A percentile compares a stretch with the other conserved stretches of the same genome.
phyloP scores from a whole-genome alignment of 306 rosid species.

The Cyamopsis tetragonoloba region DNA sequence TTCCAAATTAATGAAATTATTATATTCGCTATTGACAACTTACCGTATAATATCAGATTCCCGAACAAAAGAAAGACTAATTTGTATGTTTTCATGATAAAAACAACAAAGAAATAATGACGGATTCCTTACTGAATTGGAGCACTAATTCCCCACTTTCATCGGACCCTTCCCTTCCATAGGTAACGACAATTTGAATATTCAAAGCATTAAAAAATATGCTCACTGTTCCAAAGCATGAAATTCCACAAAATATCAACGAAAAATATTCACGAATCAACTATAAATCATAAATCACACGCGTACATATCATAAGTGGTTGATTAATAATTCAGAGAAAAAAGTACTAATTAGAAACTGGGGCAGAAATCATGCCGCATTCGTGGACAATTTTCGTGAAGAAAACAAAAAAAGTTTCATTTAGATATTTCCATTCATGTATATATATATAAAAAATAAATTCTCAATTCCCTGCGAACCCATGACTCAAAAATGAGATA shows the following conservation, averaged over 20 bases:
- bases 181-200: conserved; percentile 1
- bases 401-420: too few relatives aligned
- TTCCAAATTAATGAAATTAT: neutral
- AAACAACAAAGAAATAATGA: conserved; percentile 22
- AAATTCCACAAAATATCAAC: conserved; percentile 1
- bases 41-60: too few relatives aligned
- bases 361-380: too few relatives aligned
- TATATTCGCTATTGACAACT: conserved; percentile 21
- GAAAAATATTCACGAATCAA: too few relatives aligned
- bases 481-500: neutral
- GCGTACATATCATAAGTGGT: too few relatives aligned
- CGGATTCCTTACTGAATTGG: conserved; percentile 33
- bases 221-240: conserved; percentile 1
- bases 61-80: too few relatives aligned
- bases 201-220: neutral
- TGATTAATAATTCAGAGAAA: too few relatives aligned
- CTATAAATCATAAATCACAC: too few relatives aligned
- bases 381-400: too few relatives aligned
- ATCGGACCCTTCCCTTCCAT: conserved; percentile 24
- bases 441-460: neutral
- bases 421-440: too few relatives aligned
- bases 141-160: conserved; percentile 31
- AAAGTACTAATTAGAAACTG: too few relatives aligned
- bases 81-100: too few relatives aligned
- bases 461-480: neutral